Base-by-base conservation (phyloP, 306 rosid genomes). In the Cyamopsis tetragonoloba region DNA sequence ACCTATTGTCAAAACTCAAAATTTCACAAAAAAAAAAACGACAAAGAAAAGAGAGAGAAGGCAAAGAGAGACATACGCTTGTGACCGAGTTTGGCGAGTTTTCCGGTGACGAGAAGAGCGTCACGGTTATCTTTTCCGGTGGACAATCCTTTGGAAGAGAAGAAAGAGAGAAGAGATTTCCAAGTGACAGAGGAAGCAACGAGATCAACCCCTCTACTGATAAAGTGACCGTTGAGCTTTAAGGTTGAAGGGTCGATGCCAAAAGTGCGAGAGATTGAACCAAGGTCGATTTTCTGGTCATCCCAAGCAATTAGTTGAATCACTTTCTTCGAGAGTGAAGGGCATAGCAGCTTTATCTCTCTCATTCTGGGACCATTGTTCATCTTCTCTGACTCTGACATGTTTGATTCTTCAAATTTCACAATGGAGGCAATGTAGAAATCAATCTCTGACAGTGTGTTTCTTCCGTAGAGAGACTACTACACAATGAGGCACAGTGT, bases 121-220 rank as follows among this genome's bases (percentile, higher is more conserved):
- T 73, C 76, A 11, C 5, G 2, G 14, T 68, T 20, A 42, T 77
- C 37, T 60, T 48, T 41, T 1, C 96, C 92, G 4, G 86, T 79
- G 38, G 96, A 38, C 46, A 89, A 84, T 0, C 93, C 75, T 71
- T 78, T 89, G 27, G 78, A 34, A 14, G 91, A 79, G 72, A 92
- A 92, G 84, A 85, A 92, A 74, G 93, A 81, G 11, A 89, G 84
- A 5, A 89, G 83, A 11, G 91, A 77, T 0, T 76, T 86, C 98
- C 98, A 92, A 46, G 91, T 92, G 1, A 92, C 79, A 10, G 89
- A 87, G 28, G 85, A 79, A 7, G 98, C 66, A 2, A 92, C 23
- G 13, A 85, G 72, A 60, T 89, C 92, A 10, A 44, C 0, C 2
- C 92, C 98, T 77, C 90, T 81, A 72, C 92, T 61, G 27, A 92